A percentile compares a stretch with the other conserved stretches of the same genome.
Conservation (phyloP, 164 flowering plant genomes). For the Vitis rupestris region DNA sequence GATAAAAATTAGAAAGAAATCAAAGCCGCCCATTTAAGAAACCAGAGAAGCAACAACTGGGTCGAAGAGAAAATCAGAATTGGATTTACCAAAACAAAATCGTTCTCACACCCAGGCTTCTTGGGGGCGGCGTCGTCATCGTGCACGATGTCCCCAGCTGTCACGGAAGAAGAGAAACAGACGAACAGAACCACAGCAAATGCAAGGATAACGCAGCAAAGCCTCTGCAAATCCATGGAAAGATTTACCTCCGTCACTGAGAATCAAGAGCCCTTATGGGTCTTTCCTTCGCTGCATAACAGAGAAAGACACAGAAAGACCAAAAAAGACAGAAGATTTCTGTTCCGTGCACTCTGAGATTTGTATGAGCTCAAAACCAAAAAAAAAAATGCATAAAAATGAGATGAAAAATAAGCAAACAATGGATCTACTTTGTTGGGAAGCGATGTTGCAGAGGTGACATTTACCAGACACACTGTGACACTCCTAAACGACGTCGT, state of each 20-base stretch:
- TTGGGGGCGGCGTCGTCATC: conserved; percentile 76
- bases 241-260: neutral
- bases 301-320: neutral
- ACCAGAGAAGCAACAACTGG: conserved; percentile 14
- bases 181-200: conserved; percentile 28
- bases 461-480: too few species aligned
- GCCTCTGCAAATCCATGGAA: conserved; percentile 40
- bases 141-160: conserved; percentile 82
- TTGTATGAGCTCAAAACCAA: too few species aligned
- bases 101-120: conserved; percentile 88
- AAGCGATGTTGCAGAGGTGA: too few species aligned
- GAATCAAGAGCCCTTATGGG: neutral
- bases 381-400: too few species aligned
- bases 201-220: conserved; percentile 16
- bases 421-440: too few species aligned
- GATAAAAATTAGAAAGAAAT: neutral
- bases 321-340: too few species aligned
- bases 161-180: conserved; percentile 25
- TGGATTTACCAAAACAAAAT: conserved; percentile 72
- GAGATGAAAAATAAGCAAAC: too few species aligned
- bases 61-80: conserved; percentile 14
- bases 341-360: too few species aligned
- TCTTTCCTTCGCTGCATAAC: conserved; percentile 13
- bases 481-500: too few species aligned
- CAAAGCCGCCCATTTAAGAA: conserved; percentile 27